A percentile compares a stretch with the other conserved stretches of the same genome.
phyloP scores from a whole-genome alignment of 768 basidiomycete species.

The Russula brevipes region DNA sequence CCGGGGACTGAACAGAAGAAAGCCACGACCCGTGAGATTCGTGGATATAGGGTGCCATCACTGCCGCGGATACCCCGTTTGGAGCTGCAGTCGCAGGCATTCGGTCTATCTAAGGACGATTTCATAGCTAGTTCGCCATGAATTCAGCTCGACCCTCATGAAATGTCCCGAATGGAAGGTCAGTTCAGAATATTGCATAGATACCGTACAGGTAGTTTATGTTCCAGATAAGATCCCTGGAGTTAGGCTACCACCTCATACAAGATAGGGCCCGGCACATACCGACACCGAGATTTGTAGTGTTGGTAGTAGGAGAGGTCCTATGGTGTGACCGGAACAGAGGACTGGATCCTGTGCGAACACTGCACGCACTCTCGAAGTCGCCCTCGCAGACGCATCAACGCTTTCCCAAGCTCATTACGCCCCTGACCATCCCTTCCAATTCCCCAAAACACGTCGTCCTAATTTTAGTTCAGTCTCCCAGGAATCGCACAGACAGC shows the following conservation, averaged over 20 bases:
- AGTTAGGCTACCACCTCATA: neutral
- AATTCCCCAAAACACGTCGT: slow-evolving; percentile 41
- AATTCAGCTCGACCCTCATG: too few relatives aligned
- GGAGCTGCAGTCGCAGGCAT: too few relatives aligned
- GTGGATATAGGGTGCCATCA: neutral
- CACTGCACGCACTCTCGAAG: slow-evolving; percentile 14
- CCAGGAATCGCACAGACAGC: slow-evolving; percentile 26
- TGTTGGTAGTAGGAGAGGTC: neutral
- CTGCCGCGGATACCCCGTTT: too few relatives aligned
- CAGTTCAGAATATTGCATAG: too few relatives aligned
- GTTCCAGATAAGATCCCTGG: too few relatives aligned
- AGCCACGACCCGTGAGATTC: neutral
- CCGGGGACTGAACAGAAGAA: neutral
- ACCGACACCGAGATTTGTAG: neutral
- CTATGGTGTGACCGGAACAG: neutral
- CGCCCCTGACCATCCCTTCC: slow-evolving; percentile 37
- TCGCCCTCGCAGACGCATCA: slow-evolving; percentile 36
- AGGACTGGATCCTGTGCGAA: neutral
- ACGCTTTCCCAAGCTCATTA: slow-evolving; percentile 41
- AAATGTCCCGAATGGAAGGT: too few relatives aligned
- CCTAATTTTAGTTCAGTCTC: slow-evolving; percentile 26
- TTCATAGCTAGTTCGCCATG: too few relatives aligned
- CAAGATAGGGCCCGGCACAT: neutral
- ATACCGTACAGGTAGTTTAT: too few relatives aligned
- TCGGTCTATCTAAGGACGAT: too few relatives aligned